Evolutionary conservation across 2,329 filamentous ascomycete species (phyloP).

Genomic region (Xylaria sp.): DNA sequence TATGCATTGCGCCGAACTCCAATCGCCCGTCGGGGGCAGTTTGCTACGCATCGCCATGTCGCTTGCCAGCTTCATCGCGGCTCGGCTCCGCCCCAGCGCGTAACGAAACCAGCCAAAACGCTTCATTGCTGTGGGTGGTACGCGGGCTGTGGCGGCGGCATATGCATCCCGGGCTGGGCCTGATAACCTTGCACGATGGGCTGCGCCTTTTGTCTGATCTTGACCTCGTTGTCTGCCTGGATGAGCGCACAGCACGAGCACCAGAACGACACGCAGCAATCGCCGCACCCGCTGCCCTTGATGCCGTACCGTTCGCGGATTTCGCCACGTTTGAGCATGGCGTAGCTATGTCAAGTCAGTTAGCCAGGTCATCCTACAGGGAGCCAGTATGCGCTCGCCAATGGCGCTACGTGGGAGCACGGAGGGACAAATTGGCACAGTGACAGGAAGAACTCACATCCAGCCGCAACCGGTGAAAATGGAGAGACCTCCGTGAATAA

Average conservation of each 20-base stretch:
- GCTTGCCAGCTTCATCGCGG: background rate
- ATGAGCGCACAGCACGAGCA: conserved; percentile 54
- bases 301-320: conserved; percentile 52
- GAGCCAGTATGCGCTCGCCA: background rate
- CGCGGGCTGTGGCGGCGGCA: conserved; percentile 32
- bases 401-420: background rate
- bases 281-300: conserved; percentile 47
- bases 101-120: too few species aligned
- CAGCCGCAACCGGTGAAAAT: conserved; percentile 40
- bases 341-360: conserved; percentile 43
- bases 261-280: conserved; percentile 51
- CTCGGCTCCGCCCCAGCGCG: background rate
- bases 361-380: background rate
- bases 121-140: conserved; percentile 28
- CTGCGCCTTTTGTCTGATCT: conserved; percentile 32
- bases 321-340: conserved; percentile 50
- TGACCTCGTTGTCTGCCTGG: conserved; percentile 53
- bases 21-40: background rate
- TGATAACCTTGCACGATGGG: conserved; percentile 41
- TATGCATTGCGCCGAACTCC: conserved; percentile 1
- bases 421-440: background rate
- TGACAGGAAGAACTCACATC: conserved; percentile 34
- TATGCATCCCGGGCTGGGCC: conserved; percentile 40
- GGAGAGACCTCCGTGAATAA: conserved; percentile 35
- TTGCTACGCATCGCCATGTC: background rate